phyloP scores from a whole-genome alignment of 176 grass and related monocot species.

The Miscanthus lutarioriparius region DNA sequence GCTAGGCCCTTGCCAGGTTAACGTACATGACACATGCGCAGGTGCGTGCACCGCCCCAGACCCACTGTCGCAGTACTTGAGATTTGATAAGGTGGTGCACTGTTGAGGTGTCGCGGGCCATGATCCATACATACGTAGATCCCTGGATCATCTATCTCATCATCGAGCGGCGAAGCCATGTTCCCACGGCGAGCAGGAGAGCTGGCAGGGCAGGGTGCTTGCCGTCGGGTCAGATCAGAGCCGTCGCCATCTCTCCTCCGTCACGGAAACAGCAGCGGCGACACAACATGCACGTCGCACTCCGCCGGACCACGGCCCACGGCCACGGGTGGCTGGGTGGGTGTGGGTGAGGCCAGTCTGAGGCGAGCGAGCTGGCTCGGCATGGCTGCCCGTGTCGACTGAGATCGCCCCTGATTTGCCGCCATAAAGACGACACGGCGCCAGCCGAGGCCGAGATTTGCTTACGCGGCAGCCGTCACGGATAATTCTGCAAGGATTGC shows the following conservation, averaged over 20 bases:
- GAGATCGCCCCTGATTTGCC: too few species aligned
- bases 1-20: not conserved
- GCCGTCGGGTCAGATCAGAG: conserved; percentile 11
- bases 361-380: not conserved
- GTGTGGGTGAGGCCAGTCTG: too few species aligned
- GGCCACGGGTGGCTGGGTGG: not conserved
- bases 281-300: conserved; percentile 2
- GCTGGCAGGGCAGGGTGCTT: not conserved
- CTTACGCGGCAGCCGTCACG: not conserved
- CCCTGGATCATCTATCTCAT: not conserved
- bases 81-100: not conserved
- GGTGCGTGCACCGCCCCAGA: conserved; percentile 1
- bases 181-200: not conserved
- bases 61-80: not conserved
- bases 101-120: not conserved
- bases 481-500: not conserved
- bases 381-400: conserved; percentile 5
- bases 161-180: not conserved
- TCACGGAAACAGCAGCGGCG: not conserved
- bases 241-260: not conserved
- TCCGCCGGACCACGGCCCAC: not conserved
- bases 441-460: conserved; percentile 11
- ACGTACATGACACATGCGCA: not conserved
- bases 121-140: too few species aligned
- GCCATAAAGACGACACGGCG: not conserved